Conservation (phyloP, 192 early-diverging fungal species). For the Rhizophagus clarus region DNA sequence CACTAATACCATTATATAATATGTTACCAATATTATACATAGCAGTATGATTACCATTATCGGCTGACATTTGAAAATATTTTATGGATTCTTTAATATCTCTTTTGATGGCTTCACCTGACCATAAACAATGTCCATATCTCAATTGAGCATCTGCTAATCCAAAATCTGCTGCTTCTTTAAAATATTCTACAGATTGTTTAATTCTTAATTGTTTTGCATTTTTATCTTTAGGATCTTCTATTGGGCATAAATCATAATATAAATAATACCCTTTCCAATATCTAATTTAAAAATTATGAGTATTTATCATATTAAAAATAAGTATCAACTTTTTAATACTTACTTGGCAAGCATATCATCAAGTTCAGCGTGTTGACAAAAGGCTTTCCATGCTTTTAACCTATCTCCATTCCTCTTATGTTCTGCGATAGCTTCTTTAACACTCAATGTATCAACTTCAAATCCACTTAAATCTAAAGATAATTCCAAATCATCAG, state of each 20-base stretch:
- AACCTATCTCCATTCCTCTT: neutral
- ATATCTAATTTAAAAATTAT: conserved; percentile 14
- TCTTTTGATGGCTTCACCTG: conserved; percentile 17
- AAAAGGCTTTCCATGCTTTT: conserved; percentile 10
- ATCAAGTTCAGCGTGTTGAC: neutral
- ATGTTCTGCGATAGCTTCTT: conserved; percentile 13
- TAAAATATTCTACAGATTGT: conserved; percentile 27
- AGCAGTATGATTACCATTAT: conserved; percentile 29
- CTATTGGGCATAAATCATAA: conserved; percentile 3
- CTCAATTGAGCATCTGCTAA: conserved; percentile 30
- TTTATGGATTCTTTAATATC: conserved; percentile 16
- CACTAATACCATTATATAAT: conserved; percentile 25
- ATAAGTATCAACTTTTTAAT: neutral
- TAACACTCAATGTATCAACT: neutral
- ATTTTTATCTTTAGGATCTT: neutral
- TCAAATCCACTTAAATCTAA: neutral
- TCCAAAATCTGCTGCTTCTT: conserved; percentile 23
- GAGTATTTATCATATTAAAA: neutral
- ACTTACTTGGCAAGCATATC: conserved; percentile 21
- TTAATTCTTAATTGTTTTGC: conserved; percentile 6
- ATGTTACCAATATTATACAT: conserved; percentile 30
- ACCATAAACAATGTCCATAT: conserved; percentile 33
- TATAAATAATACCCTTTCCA: conserved; percentile 33
- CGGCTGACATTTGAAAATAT: conserved; percentile 24
- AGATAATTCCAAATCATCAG: neutral